phyloP scores from a whole-genome alignment of 1,139 yeast genomes.

The Debaryomycetaceae sp. region DNA sequence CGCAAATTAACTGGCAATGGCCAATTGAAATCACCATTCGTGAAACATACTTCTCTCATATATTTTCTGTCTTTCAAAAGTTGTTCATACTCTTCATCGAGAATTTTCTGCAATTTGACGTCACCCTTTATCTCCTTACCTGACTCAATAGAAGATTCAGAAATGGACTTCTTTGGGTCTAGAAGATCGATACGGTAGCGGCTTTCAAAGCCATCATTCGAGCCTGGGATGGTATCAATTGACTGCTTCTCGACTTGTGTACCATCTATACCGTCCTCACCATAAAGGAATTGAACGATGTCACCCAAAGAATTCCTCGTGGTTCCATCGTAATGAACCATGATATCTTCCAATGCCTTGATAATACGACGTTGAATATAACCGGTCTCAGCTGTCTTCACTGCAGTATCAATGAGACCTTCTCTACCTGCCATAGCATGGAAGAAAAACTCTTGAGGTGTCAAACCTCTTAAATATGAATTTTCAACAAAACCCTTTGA shows the following conservation, averaged over 20 bases:
- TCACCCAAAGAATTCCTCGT: conserved; percentile 97
- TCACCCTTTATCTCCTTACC: conserved; percentile 93
- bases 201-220: conserved; percentile 75
- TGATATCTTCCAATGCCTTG: conserved; percentile 96
- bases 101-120: conserved; percentile 69
- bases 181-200: conserved; percentile 86
- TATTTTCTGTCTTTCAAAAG: conserved; percentile 72
- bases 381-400: conserved; percentile 98
- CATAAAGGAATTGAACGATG: conserved; percentile 91
- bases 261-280: conserved; percentile 99
- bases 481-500: conserved; percentile 97
- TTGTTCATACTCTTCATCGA: conserved; percentile 84
- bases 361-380: conserved; percentile 98
- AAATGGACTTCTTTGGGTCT: conserved; percentile 60
- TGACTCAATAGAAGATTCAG: conserved; percentile 75
- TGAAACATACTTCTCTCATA: conserved; percentile 76
- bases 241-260: conserved; percentile 97
- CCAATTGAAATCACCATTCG: conserved; percentile 94
- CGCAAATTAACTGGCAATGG: conserved; percentile 96
- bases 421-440: conserved; percentile 99
- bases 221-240: conserved; percentile 94
- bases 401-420: conserved; percentile 99
- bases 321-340: conserved; percentile 98
- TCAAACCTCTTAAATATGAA: conserved; percentile 93
- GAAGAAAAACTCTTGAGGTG: conserved; percentile 98